phyloP scores from a whole-genome alignment of 2,329 filamentous ascomycete species.

The Graphilbum fragrans region DNA sequence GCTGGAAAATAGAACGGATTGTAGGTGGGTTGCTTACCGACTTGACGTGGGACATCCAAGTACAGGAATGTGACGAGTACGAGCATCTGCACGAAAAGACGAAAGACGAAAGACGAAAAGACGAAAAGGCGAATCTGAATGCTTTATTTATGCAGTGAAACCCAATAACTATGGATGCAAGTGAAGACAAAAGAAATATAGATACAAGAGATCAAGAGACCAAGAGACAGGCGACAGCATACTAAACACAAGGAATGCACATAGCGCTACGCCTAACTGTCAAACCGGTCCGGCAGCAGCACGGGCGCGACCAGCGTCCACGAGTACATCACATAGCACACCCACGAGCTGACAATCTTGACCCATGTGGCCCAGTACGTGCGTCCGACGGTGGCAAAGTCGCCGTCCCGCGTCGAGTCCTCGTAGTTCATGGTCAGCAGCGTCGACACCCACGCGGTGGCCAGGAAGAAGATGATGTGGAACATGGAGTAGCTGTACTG shows the following conservation, averaged over 20 bases:
- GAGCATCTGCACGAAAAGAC: no score
- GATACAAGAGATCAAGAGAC: background rate
- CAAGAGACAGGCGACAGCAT: background rate
- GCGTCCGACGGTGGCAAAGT: constrained; percentile 85
- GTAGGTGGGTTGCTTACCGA: no score
- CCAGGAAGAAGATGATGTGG: constrained; percentile 95
- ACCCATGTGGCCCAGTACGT: constrained; percentile 99
- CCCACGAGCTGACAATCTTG: constrained; percentile 96
- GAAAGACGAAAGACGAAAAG: no score
- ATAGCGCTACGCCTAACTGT: constrained; percentile 22
- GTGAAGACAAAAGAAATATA: background rate
- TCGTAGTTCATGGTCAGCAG: constrained; percentile 67
- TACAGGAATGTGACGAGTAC: no score
- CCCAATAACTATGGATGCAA: background rate
- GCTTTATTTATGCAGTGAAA: constrained; percentile 39
- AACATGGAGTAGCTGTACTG: constrained; percentile 97
- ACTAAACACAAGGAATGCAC: background rate
- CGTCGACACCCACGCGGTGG: constrained; percentile 91
- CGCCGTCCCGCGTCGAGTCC: constrained; percentile 47
- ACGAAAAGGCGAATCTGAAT: no score
- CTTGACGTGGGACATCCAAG: no score
- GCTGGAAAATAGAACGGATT: no score
- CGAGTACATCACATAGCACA: constrained; percentile 85
- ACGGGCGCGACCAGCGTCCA: constrained; percentile 89
- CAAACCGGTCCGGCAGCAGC: constrained; percentile 76